These are phyloP conservation scores for Adansonia gregorii DNA, from an alignment of 441 rosid species.

Conservation along the genomic window DNA sequence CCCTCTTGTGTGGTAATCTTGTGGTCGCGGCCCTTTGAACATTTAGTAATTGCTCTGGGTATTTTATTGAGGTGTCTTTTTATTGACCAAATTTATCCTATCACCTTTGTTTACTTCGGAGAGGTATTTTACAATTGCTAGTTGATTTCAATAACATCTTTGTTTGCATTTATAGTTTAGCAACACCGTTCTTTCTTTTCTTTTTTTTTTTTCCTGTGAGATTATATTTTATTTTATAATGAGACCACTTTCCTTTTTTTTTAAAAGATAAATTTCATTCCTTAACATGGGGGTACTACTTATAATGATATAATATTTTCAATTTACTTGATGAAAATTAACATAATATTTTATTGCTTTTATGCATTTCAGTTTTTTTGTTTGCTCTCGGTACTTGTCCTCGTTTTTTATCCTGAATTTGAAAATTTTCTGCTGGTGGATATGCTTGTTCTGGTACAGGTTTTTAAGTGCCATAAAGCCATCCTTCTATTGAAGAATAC, in stretches of 20 bases:
- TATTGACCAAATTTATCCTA: not conserved
- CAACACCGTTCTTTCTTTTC: not conserved
- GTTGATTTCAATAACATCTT: not conserved
- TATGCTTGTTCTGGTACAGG: conserved; percentile 61
- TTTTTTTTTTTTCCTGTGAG: too few species aligned
- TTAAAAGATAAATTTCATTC: not conserved
- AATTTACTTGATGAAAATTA: not conserved
- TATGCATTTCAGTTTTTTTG: not conserved
- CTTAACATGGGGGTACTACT: not conserved
- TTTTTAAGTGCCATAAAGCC: conserved; percentile 95
- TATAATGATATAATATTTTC: not conserved
- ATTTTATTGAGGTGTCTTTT: not conserved
- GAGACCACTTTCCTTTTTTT: not conserved
- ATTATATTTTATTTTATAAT: not conserved
- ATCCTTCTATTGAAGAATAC: conserved; percentile 90
- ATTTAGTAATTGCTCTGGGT: not conserved
- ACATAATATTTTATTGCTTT: not conserved
- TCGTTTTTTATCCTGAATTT: not conserved
- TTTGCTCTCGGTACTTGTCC: not conserved
- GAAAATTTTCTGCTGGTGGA: not conserved
- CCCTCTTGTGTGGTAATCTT: not conserved
- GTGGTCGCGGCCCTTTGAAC: not conserved
- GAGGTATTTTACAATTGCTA: not conserved
- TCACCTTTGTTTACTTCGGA: not conserved
- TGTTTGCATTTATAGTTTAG: not conserved